A percentile compares a stretch with the other conserved stretches of the same genome.
phyloP scores from a whole-genome alignment of 768 basidiomycete species.

The Tricholoma flavovirens region DNA sequence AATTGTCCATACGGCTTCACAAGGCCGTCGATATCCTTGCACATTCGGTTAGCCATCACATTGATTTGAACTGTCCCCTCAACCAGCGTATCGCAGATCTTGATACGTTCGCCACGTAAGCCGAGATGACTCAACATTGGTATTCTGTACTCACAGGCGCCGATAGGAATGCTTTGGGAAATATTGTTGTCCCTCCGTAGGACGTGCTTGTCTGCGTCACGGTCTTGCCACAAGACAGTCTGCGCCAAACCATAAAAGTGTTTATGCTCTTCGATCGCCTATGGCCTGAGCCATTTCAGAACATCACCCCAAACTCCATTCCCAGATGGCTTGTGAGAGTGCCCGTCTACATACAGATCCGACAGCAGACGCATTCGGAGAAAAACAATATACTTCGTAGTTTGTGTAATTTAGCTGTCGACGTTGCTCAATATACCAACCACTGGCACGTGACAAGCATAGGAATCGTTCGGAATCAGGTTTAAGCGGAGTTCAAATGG shows the following conservation, averaged over 20 bases:
- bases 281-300: too few species aligned
- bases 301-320: too few species aligned
- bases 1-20: slow-evolving; percentile 59
- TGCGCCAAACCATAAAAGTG: slow-evolving; percentile 6
- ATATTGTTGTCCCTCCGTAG: slow-evolving; percentile 26
- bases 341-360: background rate
- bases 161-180: slow-evolving; percentile 37
- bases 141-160: slow-evolving; percentile 6
- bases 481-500: background rate
- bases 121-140: slow-evolving; percentile 1
- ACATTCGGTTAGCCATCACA: slow-evolving; percentile 36
- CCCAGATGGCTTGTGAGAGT: too few species aligned
- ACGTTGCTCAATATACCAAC: too few species aligned
- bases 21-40: slow-evolving; percentile 52
- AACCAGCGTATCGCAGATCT: slow-evolving; percentile 44
- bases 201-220: slow-evolving; percentile 11
- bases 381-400: background rate
- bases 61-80: slow-evolving; percentile 31
- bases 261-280: too few species aligned
- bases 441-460: too few species aligned
- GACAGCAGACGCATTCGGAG: background rate
- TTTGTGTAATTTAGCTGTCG: background rate
- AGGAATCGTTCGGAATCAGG: too few species aligned
- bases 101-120: slow-evolving; percentile 51
- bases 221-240: slow-evolving; percentile 11